These are phyloP conservation scores for Cokeromyces recurvatus DNA, from an alignment of 371 early-diverging fungal genomes.

Conservation along the genomic window DNA sequence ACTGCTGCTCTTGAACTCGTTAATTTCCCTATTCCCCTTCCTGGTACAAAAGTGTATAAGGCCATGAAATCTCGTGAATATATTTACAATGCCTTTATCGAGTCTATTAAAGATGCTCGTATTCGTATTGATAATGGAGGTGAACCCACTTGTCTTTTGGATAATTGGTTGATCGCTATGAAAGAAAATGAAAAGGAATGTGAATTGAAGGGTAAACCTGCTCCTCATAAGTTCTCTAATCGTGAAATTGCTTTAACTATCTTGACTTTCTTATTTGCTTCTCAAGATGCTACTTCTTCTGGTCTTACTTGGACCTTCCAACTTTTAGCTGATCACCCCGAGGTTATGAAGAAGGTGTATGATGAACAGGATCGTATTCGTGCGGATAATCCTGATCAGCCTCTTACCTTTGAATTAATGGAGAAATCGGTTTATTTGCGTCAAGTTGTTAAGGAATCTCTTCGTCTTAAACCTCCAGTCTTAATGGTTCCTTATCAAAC, in stretches of 20 bases:
- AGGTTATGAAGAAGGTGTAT: constrained; percentile 16
- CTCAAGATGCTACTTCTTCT: constrained; percentile 26
- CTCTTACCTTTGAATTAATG: constrained; percentile 15
- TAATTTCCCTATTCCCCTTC: constrained; percentile 30
- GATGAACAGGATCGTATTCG: constrained; percentile 18
- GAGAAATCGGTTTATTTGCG: constrained; percentile 16
- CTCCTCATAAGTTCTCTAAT: constrained; percentile 13
- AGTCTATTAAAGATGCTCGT: constrained; percentile 16
- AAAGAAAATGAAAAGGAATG: constrained; percentile 15
- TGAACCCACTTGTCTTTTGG: constrained; percentile 14
- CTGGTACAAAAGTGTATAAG: constrained; percentile 30
- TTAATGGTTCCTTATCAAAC: constrained; percentile 22
- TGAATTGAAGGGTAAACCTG: constrained; percentile 6
- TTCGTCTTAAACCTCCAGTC: constrained; percentile 20
- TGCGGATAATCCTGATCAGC: constrained; percentile 7
- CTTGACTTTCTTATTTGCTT: constrained; percentile 23
- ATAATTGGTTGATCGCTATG: constrained; percentile 20
- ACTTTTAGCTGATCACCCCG: constrained; percentile 24
- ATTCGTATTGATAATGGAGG: constrained; percentile 15
- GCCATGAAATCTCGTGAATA: constrained; percentile 28
- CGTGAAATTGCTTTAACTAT: constrained; percentile 23
- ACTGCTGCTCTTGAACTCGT: constrained; percentile 34
- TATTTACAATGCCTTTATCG: constrained; percentile 21
- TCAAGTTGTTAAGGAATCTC: constrained; percentile 21
- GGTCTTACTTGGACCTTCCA: constrained; percentile 27